Base-by-base conservation (phyloP, 2,329 filamentous ascomycete genomes). In the Trichoderma sp. region DNA sequence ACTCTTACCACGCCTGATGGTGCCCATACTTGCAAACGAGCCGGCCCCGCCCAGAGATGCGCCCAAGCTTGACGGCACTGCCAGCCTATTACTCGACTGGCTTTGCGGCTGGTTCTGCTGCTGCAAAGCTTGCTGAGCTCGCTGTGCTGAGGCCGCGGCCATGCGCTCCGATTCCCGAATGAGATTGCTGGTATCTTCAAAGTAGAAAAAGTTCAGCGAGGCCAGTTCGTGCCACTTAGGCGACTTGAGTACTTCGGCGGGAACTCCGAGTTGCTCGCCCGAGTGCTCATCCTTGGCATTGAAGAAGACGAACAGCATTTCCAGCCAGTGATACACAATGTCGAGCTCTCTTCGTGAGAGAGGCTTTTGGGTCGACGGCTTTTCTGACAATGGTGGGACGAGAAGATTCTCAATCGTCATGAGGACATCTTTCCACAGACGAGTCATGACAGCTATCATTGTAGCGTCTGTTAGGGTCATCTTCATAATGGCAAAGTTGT, bases 401-500 rank as follows among this genome's bases (percentile, higher is more conserved):
- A 99, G 87, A 20, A 99, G 86, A 47, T 89, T 88, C 82, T 99
- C 96, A 74, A 98, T 92, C 1, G 95, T 97, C 76, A 95, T 91
- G 17, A 99, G 86, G 0, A 97, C 95, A 81, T 99, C 96, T 82
- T 99, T 99, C 96, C 96, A 99, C 6, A 99, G 84, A 58, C 96
- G 90, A 26, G 94, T 97, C 96, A 99, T 99, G 76, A 99, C 96
- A 79, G 96, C 95, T 76, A 95, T 90, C 95, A 99, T 98, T n/a
- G 96, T 97, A 71, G 94, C 91, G 71, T 94, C 92, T 1, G 96
- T 98, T 71, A 99, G 85, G 0, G 95, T 98, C 81, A 96, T 91
- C 83, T 98, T 98, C 95, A 99, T 97, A 76, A 98, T 97, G 72
- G 94, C 94, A 81, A 99, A 99, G 78, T 99, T 99, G 80, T 98